Evolutionary conservation across 345 rosid genomes (phyloP).

Genomic region (Raphanus sativus): DNA sequence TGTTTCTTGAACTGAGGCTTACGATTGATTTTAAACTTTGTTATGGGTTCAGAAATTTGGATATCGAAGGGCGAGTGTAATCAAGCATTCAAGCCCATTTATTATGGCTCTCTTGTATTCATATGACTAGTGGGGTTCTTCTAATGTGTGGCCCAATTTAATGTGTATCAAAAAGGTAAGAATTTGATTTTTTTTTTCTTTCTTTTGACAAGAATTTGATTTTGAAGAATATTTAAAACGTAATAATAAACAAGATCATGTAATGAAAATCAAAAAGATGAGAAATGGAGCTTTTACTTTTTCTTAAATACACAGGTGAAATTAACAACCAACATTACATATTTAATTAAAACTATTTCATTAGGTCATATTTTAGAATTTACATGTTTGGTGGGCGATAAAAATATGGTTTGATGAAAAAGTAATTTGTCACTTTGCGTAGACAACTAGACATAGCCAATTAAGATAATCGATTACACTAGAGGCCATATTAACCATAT

Average conservation of each 20-base stretch:
- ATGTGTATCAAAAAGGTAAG: neutral
- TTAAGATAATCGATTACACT: conserved; percentile 23
- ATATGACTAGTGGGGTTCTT: neutral
- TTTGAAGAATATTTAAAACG: neutral
- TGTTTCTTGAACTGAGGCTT: neutral
- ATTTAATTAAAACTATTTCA: conserved; percentile 12
- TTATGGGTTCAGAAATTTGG: neutral
- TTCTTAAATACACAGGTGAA: conserved; percentile 24
- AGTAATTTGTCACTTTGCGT: conserved; percentile 33
- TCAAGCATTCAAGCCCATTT: neutral
- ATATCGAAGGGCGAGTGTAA: neutral
- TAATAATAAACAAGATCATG: neutral
- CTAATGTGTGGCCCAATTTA: conserved; percentile 1
- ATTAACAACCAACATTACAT: conserved; percentile 32
- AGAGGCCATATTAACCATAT: conserved; percentile 4
- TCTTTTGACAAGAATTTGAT: neutral
- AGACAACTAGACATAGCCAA: conserved; percentile 25
- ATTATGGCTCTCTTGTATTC: neutral
- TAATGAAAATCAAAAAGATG: neutral
- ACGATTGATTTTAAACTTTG: neutral
- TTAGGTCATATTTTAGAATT: conserved; percentile 17
- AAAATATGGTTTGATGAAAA: conserved; percentile 12
- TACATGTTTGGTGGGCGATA: conserved; percentile 31
- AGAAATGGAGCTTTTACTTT: conserved; percentile 1
- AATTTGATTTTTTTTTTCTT: neutral